Evolutionary conservation across 768 basidiomycete genomes (phyloP), one percentile per base, ranked within the genome.

Genomic region (Infundibulicybe gibba): DNA sequence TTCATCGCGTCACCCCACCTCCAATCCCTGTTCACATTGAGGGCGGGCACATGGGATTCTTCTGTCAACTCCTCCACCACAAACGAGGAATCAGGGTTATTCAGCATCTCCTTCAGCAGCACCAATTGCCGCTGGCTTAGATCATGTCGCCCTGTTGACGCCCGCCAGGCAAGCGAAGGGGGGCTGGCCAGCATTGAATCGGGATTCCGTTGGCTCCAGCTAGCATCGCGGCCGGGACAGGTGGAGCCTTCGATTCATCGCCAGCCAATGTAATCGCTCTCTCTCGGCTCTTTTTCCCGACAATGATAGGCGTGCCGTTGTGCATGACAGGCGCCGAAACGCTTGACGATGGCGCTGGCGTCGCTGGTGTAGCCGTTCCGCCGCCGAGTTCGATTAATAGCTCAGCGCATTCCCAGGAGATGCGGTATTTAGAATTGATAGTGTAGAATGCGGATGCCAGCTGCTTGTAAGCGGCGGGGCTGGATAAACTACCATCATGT

Each of bases 401-500:
- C 57, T 89, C 88, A 0, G 92, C 92, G 57, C 90, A 92, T 54
- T 93, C 91, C 90, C 91, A 92, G 30, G 88, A 83, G 38, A 92
- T 79, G n/a, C 76, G 77, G 58, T 92, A 95, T 58, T 81, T 86
- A 16, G 78, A 72, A 41, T 85, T 86, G 55, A 93, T 80, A 10
- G 74, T 71, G 44, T 80, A 77, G 48, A 86, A 81, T 3, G 75
- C 67, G 0, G 79, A 65, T 0, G 79, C 71, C 35, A 87, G 67
- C 32, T 82, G 79, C 47, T 79, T 81, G 58, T 80, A 77, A 3
- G 72, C 70, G 3, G 62, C 44, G 41, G 67, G 65, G 8, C 55
- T 54, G 20, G 25, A 25, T 25, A 25, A 25, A 8, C 25, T 25
- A 47, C 50, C 39, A 44, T 56, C 9, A 1, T 51, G 49, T 30